Percentiles rank a stretch among this genome's conserved stretches.
Conservation (phyloP, 2,329 filamentous ascomycete species). For the Phialocephala subalpina region DNA sequence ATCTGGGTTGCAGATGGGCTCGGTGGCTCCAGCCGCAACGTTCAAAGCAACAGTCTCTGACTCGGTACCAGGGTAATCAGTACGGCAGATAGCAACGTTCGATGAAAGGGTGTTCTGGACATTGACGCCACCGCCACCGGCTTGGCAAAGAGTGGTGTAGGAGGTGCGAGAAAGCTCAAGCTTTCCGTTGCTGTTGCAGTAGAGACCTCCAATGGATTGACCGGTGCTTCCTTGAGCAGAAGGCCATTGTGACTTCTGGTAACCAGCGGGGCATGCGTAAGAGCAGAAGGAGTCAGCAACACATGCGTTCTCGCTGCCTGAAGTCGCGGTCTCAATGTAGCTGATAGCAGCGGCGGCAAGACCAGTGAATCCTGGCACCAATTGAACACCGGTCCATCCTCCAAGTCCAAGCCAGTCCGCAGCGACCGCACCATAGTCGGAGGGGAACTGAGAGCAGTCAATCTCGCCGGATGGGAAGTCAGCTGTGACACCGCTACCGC, state of each 20-base stretch:
- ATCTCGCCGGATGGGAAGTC: conserved; percentile 81
- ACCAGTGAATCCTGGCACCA: conserved; percentile 57
- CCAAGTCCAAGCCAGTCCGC: conserved; percentile 73
- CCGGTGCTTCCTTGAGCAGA: conserved; percentile 76
- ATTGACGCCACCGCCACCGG: conserved; percentile 71
- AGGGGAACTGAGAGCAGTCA: conserved; percentile 77
- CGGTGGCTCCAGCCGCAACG: conserved; percentile 63
- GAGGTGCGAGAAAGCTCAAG: conserved; percentile 77
- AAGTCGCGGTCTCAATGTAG: conserved; percentile 70
- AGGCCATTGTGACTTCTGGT: conserved; percentile 94
- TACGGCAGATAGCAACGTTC: conserved; percentile 83
- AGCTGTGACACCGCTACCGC: conserved; percentile 62
- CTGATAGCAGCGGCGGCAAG: conserved; percentile 61
- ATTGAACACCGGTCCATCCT: conserved; percentile 85
- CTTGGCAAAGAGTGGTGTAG: conserved; percentile 77
- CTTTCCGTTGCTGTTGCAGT: conserved; percentile 76
- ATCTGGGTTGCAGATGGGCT: conserved; percentile 78
- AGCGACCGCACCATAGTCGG: conserved; percentile 78
- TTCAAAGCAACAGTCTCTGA: conserved; percentile 82
- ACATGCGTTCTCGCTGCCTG: conserved; percentile 63
- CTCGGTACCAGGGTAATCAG: conserved; percentile 95
- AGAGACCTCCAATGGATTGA: conserved; percentile 88
- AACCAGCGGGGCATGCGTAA: conserved; percentile 90
- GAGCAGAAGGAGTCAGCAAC: conserved; percentile 78
- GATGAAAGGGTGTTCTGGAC: conserved; percentile 77